Base-by-base conservation (phyloP, 2,329 filamentous ascomycete species). In the Emmonsiellopsis sp. region DNA sequence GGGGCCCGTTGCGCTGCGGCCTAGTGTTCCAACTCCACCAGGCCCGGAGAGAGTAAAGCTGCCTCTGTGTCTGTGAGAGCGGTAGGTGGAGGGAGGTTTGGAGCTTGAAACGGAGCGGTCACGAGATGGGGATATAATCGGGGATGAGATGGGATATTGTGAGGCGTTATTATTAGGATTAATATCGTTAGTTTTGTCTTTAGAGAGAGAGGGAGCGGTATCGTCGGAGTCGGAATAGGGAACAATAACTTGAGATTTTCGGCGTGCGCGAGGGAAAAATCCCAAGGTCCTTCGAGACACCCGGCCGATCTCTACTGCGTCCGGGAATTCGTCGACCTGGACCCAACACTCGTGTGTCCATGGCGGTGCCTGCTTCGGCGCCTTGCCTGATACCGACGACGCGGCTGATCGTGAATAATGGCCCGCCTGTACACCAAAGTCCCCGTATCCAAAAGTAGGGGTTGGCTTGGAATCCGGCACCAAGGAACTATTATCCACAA, bases 341-440 rank as follows among this genome's bases (percentile, higher is more conserved):
- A 95, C 88, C 89, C 90, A 96, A 45, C 88, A 85, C 55, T 95
- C 89, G 70, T 96, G 90, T 55, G 81, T 85, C 88, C 89, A 95
- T 4, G 83, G 81, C 46, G 73, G 78, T 49, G 87, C 85, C n/a
- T 84, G 80, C 35, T 42, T 37, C 16, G 51, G 35, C 40, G 26
- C 46, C 16, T 48, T 59, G 10, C 37, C 50, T 48, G 46, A 37
- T 15, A 45, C 32, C 10, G 49, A 42, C 9, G 51, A 41, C 2
- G 50, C 50, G 35, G 60, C 57, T 31, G 31, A 50, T 10, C 46
- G 37, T 3, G 50, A 30, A 35, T 44, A 46, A 11, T 54, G 42
- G 31, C 32, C 16, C 20, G 20, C 20, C 20, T 30, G 37, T 32
- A 34, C 30, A 35, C 16, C 44, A 16, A 26, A 26, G 13, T 41